These are phyloP conservation scores for Annona cherimola DNA, from an alignment of 164 flowering plant species.

Conservation along the genomic window DNA sequence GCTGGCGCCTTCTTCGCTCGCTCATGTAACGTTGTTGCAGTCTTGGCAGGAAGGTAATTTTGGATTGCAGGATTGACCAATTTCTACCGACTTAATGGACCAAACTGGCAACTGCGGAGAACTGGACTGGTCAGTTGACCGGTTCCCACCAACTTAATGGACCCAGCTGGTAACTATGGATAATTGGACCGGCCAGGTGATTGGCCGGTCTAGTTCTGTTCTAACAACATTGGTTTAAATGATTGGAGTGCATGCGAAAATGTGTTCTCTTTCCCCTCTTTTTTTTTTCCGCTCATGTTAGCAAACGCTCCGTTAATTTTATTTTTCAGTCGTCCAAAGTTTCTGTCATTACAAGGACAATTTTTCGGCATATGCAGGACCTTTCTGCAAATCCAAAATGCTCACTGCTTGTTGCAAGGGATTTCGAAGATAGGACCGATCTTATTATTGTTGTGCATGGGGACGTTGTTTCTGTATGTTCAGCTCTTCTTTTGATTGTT, in stretches of 20 bases:
- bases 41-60: no score
- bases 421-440: conserved; percentile 84
- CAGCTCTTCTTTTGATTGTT: neutral
- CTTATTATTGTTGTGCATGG: conserved; percentile 70
- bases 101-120: no score
- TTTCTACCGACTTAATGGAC: no score
- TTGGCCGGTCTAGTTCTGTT: neutral
- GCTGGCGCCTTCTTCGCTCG: no score
- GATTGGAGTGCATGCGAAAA: neutral
- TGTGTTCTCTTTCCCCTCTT: neutral
- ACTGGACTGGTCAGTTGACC: no score
- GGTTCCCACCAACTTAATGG: no score
- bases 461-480: conserved; percentile 69
- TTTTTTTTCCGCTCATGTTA: neutral
- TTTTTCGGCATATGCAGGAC: conserved; percentile 39
- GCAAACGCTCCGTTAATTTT: neutral
- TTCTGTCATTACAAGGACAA: neutral
- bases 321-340: neutral
- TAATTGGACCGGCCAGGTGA: no score
- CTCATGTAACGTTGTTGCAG: no score
- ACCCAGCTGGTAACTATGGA: no score
- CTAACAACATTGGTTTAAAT: neutral
- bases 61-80: no score
- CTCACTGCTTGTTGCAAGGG: conserved; percentile 83
- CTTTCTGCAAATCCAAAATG: conserved; percentile 69